Percentiles rank a stretch among this genome's conserved stretches.
These are phyloP conservation scores for Amanita fuliginea DNA, from an alignment of 768 basidiomycete genomes.

Conservation along the genomic window DNA sequence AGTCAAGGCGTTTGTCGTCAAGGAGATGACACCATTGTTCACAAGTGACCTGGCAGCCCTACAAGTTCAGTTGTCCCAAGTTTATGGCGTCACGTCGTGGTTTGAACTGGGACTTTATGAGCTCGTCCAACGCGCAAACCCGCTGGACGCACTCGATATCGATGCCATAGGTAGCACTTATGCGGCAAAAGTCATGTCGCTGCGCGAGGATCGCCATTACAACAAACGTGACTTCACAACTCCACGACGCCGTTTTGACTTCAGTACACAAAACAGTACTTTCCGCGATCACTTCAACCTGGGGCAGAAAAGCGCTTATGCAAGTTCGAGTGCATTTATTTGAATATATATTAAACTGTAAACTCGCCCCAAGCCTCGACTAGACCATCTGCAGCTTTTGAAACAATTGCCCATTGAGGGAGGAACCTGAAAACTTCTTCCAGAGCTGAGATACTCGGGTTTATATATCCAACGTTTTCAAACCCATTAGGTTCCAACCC, in stretches of 20 bases:
- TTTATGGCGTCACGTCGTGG: neutral
- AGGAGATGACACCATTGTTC: neutral
- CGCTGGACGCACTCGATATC: neutral
- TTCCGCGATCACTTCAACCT: too few species aligned
- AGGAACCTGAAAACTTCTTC: constrained; percentile 57
- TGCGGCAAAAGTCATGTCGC: neutral
- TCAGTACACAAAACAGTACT: too few species aligned
- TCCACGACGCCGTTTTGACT: too few species aligned
- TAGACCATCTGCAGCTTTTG: constrained; percentile 43
- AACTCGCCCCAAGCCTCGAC: constrained; percentile 41
- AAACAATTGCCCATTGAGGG: constrained; percentile 57
- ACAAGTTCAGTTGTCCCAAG: constrained; percentile 2
- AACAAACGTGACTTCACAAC: too few species aligned
- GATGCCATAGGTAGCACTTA: neutral
- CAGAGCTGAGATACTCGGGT: constrained; percentile 49
- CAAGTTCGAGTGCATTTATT: too few species aligned
- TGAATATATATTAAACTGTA: constrained; percentile 12
- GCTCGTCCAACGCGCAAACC: neutral
- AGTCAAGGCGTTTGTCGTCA: neutral
- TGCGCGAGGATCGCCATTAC: too few species aligned
- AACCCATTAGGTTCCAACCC: constrained; percentile 27
- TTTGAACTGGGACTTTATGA: neutral
- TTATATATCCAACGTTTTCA: constrained; percentile 12
- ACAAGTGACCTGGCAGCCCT: neutral
- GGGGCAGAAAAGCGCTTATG: too few species aligned